Evolutionary conservation across 345 rosid species (phyloP).

Genomic region (Balakata baccata): DNA sequence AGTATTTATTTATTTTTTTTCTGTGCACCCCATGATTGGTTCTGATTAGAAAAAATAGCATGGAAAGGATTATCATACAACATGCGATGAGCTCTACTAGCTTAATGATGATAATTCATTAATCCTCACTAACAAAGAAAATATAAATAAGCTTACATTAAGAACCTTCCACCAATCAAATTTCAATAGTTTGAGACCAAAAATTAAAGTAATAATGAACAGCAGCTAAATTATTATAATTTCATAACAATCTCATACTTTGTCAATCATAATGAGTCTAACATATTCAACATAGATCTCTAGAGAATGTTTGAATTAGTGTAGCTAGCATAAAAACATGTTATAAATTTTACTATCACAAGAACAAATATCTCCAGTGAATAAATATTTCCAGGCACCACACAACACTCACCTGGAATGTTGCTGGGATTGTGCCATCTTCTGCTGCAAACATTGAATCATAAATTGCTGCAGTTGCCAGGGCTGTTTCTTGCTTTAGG

Average conservation of each 20-base stretch:
- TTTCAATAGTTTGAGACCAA: background rate
- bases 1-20: no score
- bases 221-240: background rate
- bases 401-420: slow-evolving; percentile 65
- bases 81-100: background rate
- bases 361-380: background rate
- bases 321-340: background rate
- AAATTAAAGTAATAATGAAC: background rate
- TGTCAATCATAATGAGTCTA: no score
- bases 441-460: slow-evolving; percentile 91
- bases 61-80: background rate
- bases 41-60: background rate
- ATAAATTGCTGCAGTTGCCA: slow-evolving; percentile 95
- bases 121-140: background rate
- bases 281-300: no score
- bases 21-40: background rate
- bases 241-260: background rate
- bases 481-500: slow-evolving; percentile 76
- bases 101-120: background rate
- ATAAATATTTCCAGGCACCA: background rate
- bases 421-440: slow-evolving; percentile 89
- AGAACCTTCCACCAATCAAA: background rate
- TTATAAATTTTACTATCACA: background rate
- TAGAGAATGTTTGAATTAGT: background rate
- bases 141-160: background rate